Conservation (phyloP, 192 early-diverging fungal species). For the Coemansia sp. region DNA sequence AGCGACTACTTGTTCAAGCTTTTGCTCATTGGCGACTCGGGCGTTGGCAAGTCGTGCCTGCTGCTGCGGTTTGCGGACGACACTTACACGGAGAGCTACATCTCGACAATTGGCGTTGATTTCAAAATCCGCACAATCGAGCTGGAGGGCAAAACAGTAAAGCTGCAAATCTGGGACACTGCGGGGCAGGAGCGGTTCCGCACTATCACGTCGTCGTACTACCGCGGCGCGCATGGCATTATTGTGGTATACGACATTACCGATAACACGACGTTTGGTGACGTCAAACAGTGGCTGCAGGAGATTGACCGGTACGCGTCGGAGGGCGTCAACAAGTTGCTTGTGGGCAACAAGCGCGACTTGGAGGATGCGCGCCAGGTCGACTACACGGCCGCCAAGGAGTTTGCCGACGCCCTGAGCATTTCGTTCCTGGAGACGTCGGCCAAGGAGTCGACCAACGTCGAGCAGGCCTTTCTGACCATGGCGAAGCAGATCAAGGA, state of each 20-base stretch:
- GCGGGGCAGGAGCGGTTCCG: slow-evolving; percentile 99
- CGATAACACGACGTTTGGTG: slow-evolving; percentile 91
- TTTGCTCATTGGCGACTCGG: slow-evolving; percentile 97
- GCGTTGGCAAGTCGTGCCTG: slow-evolving; percentile 97
- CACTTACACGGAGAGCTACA: slow-evolving; percentile 98
- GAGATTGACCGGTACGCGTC: slow-evolving; percentile 98
- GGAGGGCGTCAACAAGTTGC: slow-evolving; percentile 96
- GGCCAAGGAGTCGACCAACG: slow-evolving; percentile 97
- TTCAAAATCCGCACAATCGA: slow-evolving; percentile 99
- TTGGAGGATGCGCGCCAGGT: slow-evolving; percentile 93
- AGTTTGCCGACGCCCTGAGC: slow-evolving; percentile 84
- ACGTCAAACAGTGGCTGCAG: slow-evolving; percentile 98
- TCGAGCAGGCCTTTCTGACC: slow-evolving; percentile 99
- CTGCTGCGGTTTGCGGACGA: slow-evolving; percentile 98
- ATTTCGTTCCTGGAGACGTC: slow-evolving; percentile 98
- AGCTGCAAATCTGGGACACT: slow-evolving; percentile 99
- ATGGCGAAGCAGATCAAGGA: slow-evolving; percentile 99
- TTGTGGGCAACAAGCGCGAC: slow-evolving; percentile 99
- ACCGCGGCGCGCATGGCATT: slow-evolving; percentile 97
- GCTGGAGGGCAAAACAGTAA: slow-evolving; percentile 97
- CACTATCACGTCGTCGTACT: slow-evolving; percentile 97
- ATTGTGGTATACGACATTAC: slow-evolving; percentile 99
- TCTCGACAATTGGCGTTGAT: slow-evolving; percentile 98
- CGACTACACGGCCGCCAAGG: slow-evolving; percentile 70
- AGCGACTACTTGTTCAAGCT: slow-evolving; percentile 99